Conservation (phyloP, 2,329 filamentous ascomycete genomes). For the Exophiala alcalophila region DNA sequence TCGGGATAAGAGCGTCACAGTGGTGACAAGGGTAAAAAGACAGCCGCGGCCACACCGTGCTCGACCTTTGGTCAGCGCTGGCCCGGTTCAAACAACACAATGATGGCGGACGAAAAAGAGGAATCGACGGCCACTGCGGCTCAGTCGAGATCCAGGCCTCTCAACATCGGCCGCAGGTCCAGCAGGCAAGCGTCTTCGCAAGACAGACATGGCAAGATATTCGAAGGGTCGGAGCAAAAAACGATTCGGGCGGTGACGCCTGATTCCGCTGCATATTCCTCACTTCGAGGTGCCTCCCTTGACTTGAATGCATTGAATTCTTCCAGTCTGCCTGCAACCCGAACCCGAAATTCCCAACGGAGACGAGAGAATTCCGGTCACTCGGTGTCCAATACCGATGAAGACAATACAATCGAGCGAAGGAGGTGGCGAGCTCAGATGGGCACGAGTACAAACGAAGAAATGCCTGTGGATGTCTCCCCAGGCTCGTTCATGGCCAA, state of each 20-base stretch:
- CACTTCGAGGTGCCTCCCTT: constrained; percentile 31
- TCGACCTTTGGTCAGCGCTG: neutral
- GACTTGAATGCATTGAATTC: constrained; percentile 20
- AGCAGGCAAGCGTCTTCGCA: constrained; percentile 24
- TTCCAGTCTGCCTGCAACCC: constrained; percentile 25
- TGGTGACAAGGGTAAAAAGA: constrained; percentile 7
- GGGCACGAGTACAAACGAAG: constrained; percentile 20
- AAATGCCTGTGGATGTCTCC: constrained; percentile 23
- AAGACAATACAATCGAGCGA: constrained; percentile 38
- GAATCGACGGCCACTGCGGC: constrained; percentile 8
- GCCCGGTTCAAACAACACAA: constrained; percentile 5
- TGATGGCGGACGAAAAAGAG: constrained; percentile 15
- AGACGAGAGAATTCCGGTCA: constrained; percentile 23
- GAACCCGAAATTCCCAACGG: constrained; percentile 16
- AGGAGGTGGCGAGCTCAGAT: constrained; percentile 24
- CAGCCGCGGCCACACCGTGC: neutral
- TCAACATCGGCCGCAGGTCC: constrained; percentile 15
- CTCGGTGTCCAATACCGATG: constrained; percentile 30
- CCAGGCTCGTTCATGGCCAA: constrained; percentile 30
- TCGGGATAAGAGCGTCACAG: constrained; percentile 1
- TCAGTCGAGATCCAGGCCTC: constrained; percentile 19
- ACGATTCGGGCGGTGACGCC: constrained; percentile 48
- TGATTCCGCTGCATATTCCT: constrained; percentile 38
- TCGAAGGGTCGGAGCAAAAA: constrained; percentile 44
- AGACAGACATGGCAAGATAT: constrained; percentile 28